Percentiles rank a stretch among this genome's conserved stretches.
These are phyloP conservation scores for Saccharomyces hybrid DNA, from an alignment of 1,139 yeast species.

Conservation along the genomic window DNA sequence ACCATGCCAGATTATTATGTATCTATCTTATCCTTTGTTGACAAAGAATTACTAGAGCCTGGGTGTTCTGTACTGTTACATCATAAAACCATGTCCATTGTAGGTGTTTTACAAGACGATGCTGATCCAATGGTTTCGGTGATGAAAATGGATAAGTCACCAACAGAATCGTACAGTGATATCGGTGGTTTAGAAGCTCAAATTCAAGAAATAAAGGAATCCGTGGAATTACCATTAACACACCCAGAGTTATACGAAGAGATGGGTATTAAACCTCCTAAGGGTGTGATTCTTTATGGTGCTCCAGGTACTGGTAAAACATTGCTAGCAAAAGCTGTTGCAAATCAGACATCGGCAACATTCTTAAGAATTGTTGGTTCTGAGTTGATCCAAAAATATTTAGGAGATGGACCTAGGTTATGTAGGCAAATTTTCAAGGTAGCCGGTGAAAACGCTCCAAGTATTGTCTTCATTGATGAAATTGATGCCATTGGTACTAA, in stretches of 20 bases:
- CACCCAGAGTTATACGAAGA: constrained; percentile 98
- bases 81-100: constrained; percentile 89
- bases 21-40: constrained; percentile 93
- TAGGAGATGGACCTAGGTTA: constrained; percentile 96
- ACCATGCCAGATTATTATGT: constrained; percentile 98
- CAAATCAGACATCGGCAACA: constrained; percentile 95
- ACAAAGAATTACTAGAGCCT: constrained; percentile 90
- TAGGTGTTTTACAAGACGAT: constrained; percentile 93
- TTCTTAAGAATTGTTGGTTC: constrained; percentile 95
- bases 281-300: constrained; percentile 96
- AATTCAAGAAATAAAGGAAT: constrained; percentile 96
- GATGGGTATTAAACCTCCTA: constrained; percentile 99
- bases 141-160: constrained; percentile 95
- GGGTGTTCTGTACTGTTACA: constrained; percentile 94
- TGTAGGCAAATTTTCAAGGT: constrained; percentile 92
- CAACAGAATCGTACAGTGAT: constrained; percentile 93
- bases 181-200: constrained; percentile 95
- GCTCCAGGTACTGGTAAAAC: constrained; percentile 99
- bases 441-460: constrained; percentile 96
- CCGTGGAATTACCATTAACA: constrained; percentile 93
- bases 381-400: constrained; percentile 90
- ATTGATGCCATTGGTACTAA: constrained; percentile 98
- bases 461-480: constrained; percentile 96
- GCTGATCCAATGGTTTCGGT: constrained; percentile 97
- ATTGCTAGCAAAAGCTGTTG: constrained; percentile 93